Conservation (phyloP, 176 grass and related monocot genomes). For the Triticum monococcum region DNA sequence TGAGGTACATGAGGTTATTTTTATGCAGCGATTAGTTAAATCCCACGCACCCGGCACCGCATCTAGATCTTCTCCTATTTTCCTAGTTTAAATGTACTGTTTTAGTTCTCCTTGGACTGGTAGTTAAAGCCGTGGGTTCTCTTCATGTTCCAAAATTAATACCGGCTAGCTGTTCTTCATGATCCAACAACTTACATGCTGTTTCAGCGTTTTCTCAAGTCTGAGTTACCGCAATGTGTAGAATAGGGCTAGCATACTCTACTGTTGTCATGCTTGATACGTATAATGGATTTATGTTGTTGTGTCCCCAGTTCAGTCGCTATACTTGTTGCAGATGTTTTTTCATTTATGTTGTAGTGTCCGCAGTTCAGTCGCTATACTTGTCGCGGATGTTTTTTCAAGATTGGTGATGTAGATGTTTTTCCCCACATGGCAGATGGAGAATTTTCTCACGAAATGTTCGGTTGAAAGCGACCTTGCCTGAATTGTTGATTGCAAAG, state of each 20-base stretch:
- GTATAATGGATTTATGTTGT: neutral
- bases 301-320: neutral
- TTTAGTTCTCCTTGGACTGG: neutral
- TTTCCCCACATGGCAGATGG: conserved; percentile 18
- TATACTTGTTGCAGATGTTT: conserved; percentile 16
- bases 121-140: neutral
- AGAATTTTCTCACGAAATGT: neutral
- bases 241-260: neutral
- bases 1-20: neutral
- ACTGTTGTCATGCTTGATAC: neutral
- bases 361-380: conserved; percentile 10
- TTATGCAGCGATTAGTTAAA: neutral
- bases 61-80: neutral
- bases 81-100: neutral
- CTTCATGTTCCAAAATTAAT: neutral
- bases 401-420: conserved; percentile 18
- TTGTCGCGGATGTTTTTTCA: conserved; percentile 8
- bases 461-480: neutral
- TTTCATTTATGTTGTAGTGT: neutral
- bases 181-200: neutral
- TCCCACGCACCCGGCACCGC: neutral
- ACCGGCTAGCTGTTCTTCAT: neutral
- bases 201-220: neutral
- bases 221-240: neutral
- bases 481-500: conserved; percentile 22